Percentiles rank a stretch among this genome's conserved stretches.
These are phyloP conservation scores for Betula pendula DNA, from an alignment of 306 rosid species.

Conservation along the genomic window DNA sequence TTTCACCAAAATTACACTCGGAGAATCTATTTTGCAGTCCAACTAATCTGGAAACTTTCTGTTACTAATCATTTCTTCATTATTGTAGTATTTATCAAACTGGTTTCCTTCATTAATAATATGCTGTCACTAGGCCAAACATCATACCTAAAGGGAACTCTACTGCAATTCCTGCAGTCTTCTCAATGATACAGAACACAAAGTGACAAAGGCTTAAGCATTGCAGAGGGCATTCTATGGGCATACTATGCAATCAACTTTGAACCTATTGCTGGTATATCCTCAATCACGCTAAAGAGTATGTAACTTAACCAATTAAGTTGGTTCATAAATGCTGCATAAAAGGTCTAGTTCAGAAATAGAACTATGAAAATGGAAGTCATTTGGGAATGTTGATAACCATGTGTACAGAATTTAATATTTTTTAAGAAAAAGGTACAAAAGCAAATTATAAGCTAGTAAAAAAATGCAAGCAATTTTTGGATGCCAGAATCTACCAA, in stretches of 20 bases:
- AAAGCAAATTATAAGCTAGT: constrained; percentile 17
- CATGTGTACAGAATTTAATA: neutral
- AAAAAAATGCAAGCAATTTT: neutral
- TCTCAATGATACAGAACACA: neutral
- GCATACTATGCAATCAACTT: neutral
- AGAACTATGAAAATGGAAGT: neutral
- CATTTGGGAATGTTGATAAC: neutral
- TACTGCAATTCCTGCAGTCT: neutral
- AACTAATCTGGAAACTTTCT: neutral
- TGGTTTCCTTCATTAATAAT: neutral
- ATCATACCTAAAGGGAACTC: neutral
- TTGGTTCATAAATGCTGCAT: neutral
- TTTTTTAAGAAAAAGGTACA: too few relatives aligned
- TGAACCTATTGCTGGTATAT: neutral
- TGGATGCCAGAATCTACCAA: neutral
- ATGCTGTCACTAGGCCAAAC: neutral
- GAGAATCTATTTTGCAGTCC: neutral
- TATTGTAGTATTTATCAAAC: neutral
- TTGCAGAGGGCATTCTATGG: neutral
- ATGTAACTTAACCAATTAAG: neutral
- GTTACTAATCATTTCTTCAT: neutral
- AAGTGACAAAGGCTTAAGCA: neutral
- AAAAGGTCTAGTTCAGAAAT: neutral
- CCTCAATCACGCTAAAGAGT: neutral
- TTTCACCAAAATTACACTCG: neutral